Conservation (phyloP, 305 asterid species). For the Fraxinus floribunda region DNA sequence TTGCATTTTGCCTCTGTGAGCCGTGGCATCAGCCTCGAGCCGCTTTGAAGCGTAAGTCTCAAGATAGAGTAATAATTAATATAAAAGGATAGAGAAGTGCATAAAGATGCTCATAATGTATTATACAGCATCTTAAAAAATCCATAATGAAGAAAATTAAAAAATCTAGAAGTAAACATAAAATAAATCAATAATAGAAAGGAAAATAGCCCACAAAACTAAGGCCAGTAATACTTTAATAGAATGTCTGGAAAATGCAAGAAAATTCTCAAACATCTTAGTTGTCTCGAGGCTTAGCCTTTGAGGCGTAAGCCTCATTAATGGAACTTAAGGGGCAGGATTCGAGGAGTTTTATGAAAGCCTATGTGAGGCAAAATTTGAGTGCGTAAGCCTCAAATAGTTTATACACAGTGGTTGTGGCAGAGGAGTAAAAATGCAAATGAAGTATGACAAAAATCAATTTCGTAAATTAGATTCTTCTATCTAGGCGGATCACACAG, state of each 20-base stretch:
- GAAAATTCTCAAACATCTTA: background rate
- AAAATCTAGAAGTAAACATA: background rate
- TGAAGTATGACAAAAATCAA: background rate
- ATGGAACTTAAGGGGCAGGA: background rate
- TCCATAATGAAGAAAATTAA: background rate
- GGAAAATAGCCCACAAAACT: background rate
- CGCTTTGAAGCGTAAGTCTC: background rate
- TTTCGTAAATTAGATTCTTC: background rate
- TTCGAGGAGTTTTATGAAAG: background rate
- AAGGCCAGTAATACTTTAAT: background rate
- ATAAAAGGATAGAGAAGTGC: background rate
- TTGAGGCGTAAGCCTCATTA: background rate
- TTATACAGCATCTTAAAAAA: background rate
- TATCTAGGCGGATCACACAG: background rate
- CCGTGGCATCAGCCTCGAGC: background rate
- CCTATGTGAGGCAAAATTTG: background rate
- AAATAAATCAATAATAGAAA: background rate
- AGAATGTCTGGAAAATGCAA: background rate
- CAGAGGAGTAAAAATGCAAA: background rate
- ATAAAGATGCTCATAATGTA: background rate
- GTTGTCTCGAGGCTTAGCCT: background rate
- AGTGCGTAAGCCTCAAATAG: background rate
- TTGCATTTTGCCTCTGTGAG: background rate
- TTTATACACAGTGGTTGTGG: background rate
- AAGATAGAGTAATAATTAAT: background rate